Evolutionary conservation across 1,284 basidiomycete genomes (phyloP), one percentile per base, ranked within the genome.

Genomic region (Somion occarium): DNA sequence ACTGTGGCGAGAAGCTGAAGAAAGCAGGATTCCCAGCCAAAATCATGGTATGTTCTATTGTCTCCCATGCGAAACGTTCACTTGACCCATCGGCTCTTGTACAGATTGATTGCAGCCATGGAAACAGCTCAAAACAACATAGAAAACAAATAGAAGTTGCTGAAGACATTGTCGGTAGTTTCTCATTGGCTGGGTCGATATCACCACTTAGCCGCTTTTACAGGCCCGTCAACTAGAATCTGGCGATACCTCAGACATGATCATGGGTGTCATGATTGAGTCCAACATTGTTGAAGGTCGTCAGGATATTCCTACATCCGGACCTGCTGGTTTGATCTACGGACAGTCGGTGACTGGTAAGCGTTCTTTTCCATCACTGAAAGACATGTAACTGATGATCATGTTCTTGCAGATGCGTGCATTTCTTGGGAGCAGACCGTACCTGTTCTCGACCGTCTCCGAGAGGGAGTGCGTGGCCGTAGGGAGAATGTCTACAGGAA

Each of bases 201-300:
- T 50, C 9, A 26, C 44, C 12, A 27, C 15, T 26, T 25, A n/a
- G 19, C 19, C 15, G 7, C 46, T 49, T 48, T 53, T 34, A 44
- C 47, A 90, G 87, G 83, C 87, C 20, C 71, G 72, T 41, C 88
- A 93, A 74, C 71, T 92, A 19, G 78, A 85, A 55, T 79, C 76
- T 2, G 73, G 75, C 34, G 85, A 91, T 49, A 93, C 91, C 0
- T 76, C 83, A 1, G 65, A 76, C 20, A 79, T 82, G 64, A 93
- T 99, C 66, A 88, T 97, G 79, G 96, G 96, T 53, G 93, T 97
- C 54, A 99, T 99, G 97, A 80, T 98, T 56, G 97, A 99, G 70
- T 92, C 88, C 45, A 96, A 99, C 69, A 77, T 98, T 52, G 80
- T 91, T 44, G 95, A 93, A 64, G 89, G 90, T 24, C 82, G 90